phyloP scores from a whole-genome alignment of 139 green algal genomes.

The Coelastrella sp. region DNA sequence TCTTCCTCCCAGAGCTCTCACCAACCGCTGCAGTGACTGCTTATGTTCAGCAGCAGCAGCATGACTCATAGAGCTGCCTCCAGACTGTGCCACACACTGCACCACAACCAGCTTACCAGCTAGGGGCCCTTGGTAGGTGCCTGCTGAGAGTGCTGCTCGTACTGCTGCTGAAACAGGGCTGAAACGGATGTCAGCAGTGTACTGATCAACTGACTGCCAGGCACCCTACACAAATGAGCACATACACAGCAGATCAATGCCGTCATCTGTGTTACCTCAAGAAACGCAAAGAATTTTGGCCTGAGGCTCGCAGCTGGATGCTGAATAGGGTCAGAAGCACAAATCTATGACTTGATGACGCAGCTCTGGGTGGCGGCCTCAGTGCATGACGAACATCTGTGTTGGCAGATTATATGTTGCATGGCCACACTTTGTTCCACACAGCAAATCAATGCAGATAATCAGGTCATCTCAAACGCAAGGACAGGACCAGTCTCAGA shows the following conservation, averaged over 20 bases:
- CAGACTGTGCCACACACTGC: conserved; percentile 14
- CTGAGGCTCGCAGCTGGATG: not conserved
- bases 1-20: conserved; percentile 42
- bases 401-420: too few species aligned
- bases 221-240: not conserved
- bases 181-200: not conserved
- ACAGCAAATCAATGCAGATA: too few species aligned
- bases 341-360: too few species aligned
- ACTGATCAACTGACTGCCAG: not conserved
- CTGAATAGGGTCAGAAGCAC: too few species aligned
- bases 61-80: not conserved
- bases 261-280: not conserved
- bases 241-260: not conserved
- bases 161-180: conserved; percentile 5
- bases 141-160: conserved; percentile 15
- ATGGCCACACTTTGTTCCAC: too few species aligned
- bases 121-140: conserved; percentile 1
- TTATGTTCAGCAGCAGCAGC: conserved; percentile 30
- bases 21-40: conserved; percentile 47
- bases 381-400: too few species aligned
- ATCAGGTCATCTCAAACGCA: too few species aligned
- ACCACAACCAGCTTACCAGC: conserved; percentile 10
- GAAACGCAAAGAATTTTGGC: not conserved
- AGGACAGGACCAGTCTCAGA: too few species aligned
- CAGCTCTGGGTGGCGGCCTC: too few species aligned